Evolutionary conservation across 2,329 filamentous ascomycete genomes (phyloP).

Genomic region (Penicillium sp.): DNA sequence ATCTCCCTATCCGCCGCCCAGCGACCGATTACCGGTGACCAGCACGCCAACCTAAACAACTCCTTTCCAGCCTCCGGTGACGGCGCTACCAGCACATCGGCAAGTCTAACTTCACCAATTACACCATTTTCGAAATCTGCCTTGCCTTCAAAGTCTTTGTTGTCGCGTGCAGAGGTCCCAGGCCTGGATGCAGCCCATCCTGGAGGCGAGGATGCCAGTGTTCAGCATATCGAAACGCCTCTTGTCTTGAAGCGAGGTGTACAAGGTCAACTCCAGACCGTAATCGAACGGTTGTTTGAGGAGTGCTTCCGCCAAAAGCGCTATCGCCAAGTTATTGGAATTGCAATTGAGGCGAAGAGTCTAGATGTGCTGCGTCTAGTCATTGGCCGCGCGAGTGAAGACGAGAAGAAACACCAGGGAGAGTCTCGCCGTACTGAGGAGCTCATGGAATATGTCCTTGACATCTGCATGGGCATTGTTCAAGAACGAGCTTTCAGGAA

Average conservation of each 20-base stretch:
- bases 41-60: conserved; percentile 66
- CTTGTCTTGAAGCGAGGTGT: conserved; percentile 67
- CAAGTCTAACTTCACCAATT: conserved; percentile 72
- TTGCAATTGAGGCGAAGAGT: conserved; percentile 90
- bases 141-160: conserved; percentile 84
- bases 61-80: conserved; percentile 64
- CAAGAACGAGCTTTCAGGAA: conserved; percentile 83
- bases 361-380: conserved; percentile 78
- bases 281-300: conserved; percentile 87
- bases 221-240: conserved; percentile 51
- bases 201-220: conserved; percentile 51
- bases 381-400: conserved; percentile 81
- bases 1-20: conserved; percentile 68
- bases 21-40: conserved; percentile 47
- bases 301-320: conserved; percentile 78
- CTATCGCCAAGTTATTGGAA: conserved; percentile 93
- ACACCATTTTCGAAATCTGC: conserved; percentile 94
- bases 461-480: conserved; percentile 96
- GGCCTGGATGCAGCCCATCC: conserved; percentile 53
- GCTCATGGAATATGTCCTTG: conserved; percentile 90
- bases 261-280: conserved; percentile 69
- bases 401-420: conserved; percentile 63
- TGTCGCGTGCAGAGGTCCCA: conserved; percentile 70
- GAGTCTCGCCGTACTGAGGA: conserved; percentile 69
- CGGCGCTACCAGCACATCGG: conserved; percentile 61